A percentile compares a stretch with the other conserved stretches of the same genome.
These are phyloP conservation scores for Phytophthora crassamura DNA, from an alignment of 352 stramenopile species.

Conservation along the genomic window DNA sequence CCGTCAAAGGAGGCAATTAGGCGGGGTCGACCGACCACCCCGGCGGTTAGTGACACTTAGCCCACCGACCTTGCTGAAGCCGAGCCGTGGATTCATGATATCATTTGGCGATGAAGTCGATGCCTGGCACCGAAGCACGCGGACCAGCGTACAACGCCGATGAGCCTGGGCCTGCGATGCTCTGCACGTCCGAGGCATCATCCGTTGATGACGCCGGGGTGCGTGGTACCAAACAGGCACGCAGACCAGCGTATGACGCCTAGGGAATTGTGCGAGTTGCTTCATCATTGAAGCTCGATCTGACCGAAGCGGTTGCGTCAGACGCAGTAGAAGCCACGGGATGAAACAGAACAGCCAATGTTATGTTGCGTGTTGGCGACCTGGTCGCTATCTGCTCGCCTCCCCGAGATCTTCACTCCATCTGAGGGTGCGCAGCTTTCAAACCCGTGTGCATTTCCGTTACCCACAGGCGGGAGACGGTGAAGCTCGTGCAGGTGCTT, in stretches of 20 bases:
- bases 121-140: too few relatives aligned
- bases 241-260: neutral
- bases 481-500: neutral
- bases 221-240: neutral
- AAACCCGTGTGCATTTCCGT: neutral
- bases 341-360: neutral
- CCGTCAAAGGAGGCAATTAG: neutral
- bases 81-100: too few relatives aligned
- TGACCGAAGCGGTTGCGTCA: neutral
- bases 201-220: neutral
- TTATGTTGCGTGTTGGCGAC: neutral
- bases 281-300: neutral
- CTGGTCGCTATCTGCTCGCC: too few relatives aligned
- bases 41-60: too few relatives aligned
- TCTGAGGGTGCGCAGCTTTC: neutral
- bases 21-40: too few relatives aligned
- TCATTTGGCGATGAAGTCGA: too few relatives aligned
- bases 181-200: neutral
- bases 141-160: too few relatives aligned
- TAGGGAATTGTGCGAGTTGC: neutral
- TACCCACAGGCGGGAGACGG: neutral
- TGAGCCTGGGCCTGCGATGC: too few relatives aligned
- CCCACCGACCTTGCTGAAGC: too few relatives aligned
- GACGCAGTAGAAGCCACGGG: constrained; percentile 2
- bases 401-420: too few relatives aligned